Conservation (phyloP, 768 basidiomycete species). For the Austroboletus eburneus region DNA sequence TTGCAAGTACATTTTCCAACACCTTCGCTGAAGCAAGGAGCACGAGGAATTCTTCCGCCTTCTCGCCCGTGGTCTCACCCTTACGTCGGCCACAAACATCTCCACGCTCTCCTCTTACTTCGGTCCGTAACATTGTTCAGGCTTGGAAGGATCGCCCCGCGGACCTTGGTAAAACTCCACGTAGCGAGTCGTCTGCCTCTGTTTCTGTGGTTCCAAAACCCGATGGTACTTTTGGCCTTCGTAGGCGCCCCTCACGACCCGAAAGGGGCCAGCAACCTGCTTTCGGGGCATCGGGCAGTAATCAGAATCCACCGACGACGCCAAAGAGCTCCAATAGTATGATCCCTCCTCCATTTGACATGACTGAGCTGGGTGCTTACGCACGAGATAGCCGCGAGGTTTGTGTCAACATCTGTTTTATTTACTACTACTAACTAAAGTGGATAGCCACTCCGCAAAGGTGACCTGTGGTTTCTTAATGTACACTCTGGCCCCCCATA, state of each 20-base stretch:
- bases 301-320: slow-evolving; percentile 18
- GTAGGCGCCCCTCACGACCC: slow-evolving; percentile 28
- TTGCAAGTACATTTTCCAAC: slow-evolving; percentile 35
- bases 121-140: slow-evolving; percentile 73
- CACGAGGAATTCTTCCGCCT: slow-evolving; percentile 22
- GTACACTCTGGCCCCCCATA: slow-evolving; percentile 81
- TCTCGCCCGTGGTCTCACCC: slow-evolving; percentile 44
- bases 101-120: slow-evolving; percentile 67
- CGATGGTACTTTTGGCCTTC: slow-evolving; percentile 33
- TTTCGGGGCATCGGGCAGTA: slow-evolving; percentile 8
- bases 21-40: slow-evolving; percentile 38
- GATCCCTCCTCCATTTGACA: slow-evolving; percentile 44
- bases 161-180: slow-evolving; percentile 29
- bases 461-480: slow-evolving; percentile 87
- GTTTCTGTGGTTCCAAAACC: slow-evolving; percentile 32
- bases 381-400: slow-evolving; percentile 43
- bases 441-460: slow-evolving; percentile 78
- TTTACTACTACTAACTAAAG: slow-evolving; percentile 8
- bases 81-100: slow-evolving; percentile 62
- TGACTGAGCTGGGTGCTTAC: slow-evolving; percentile 43
- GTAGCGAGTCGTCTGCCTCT: slow-evolving; percentile 30
- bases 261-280: slow-evolving; percentile 17
- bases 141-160: slow-evolving; percentile 78
- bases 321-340: slow-evolving; percentile 30
- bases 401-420: slow-evolving; percentile 6